Base-by-base conservation (phyloP, 2,329 filamentous ascomycete species). In the Ascomycota sp. region DNA sequence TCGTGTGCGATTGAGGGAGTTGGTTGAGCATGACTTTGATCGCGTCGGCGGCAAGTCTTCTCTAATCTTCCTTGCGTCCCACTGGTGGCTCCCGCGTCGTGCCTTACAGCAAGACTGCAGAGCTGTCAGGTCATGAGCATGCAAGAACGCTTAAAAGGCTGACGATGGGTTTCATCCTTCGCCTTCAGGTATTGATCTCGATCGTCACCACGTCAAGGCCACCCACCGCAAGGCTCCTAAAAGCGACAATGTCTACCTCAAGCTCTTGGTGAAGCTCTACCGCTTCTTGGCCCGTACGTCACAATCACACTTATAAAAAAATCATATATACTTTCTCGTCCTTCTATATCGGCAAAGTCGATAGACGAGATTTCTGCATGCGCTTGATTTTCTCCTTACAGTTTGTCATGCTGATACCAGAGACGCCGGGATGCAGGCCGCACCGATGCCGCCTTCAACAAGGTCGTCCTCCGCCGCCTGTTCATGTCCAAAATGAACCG, bases 401-500 rank as follows among this genome's bases (percentile, higher is more conserved):
- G n/a, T n/a, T n/a, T n/a, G n/a, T n/a, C n/a, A n/a, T n/a, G n/a
- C n/a, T n/a, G n/a, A n/a, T n/a, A n/a, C n/a, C n/a, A n/a, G n/a
- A n/a, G 17, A 12, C 25, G 22, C 23, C 30, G 29, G 32, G 20
- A 3, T 23, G 1, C 48, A 91, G 81, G 83, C 64, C 85, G 89
- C 56, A 98, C 89, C 56, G 89, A 95, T 60, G 72, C 82, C 43
- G 72, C 71, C 65, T 98, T 98, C 80, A 98, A 98, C 79, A 91
- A 93, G 71, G 80, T 89, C 51, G 74, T 98, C 55, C 80, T 98
- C 51, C 83, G 86, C 59, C 81, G 89, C 53, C 78, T 98, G 38
- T 93, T 93, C 57, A 93, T 89, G 81, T 93, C 83, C 59, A 82
- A 85, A 63, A 93, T 91, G 65, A 95, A 95, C 79, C 79, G 85